Evolutionary conservation across 2,329 filamentous ascomycete species (phyloP), one percentile per base, ranked within the genome.

Genomic region (Aspergillus arachidicola): DNA sequence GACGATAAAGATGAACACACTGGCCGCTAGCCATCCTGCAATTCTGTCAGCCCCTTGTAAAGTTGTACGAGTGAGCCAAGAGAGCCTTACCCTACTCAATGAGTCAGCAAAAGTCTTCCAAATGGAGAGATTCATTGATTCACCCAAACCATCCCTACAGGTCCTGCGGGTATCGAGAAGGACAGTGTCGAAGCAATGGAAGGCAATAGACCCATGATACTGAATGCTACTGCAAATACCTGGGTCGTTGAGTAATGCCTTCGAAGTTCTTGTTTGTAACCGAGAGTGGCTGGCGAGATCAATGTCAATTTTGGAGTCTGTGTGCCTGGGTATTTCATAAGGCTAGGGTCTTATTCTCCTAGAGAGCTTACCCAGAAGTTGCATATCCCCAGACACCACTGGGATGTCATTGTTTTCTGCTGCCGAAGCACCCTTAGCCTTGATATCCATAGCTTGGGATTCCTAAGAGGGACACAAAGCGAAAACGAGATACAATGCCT

Each of bases 211-310:
- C 86, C 86, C 85, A 89, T 88, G 67, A 89, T 86, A 68, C 81
- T 83, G 64, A 86, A 86, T 4, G 83, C 84, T 62, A 86, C 83
- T 26, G 85, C 86, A 67, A 89, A 88, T 23, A 89, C 82, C 70
- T 89, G 85, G 21, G 87, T 76, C 63, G 86, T 86, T 4, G 84
- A 85, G 70, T 89, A 89, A 67, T 87, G 87, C 19, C 87, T 81
- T 54, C 83, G 82, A 38, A 89, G 78, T 71, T 89, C 87, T 74
- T 89, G 86, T 72, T 88, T 85, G 74, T 85, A 86, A 1, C 81
- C 76, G 70, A 79, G 68, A 14, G 66, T 69, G 21, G 76, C 76
- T 78, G 36, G 9, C 26, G 32, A 38, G n/a, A 48, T 65, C 50
- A 63, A 62, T 48, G 58, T 45, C 7, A 19, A 32, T 12, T 9